These are phyloP conservation scores for Serendipita sp. DNA, from an alignment of 768 basidiomycete genomes.

Conservation along the genomic window DNA sequence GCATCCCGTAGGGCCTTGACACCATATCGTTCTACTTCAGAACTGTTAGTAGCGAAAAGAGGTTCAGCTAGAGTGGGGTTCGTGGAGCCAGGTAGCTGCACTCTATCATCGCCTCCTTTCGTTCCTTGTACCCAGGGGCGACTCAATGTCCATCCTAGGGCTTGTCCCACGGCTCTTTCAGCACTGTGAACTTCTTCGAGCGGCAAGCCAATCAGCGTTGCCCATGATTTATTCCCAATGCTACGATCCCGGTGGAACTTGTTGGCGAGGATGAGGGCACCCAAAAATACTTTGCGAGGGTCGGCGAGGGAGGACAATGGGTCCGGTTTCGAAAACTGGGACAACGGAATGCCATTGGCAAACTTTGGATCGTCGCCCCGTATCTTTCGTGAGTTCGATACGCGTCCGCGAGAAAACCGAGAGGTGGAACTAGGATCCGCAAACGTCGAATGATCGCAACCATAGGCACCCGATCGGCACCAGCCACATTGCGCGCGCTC, in stretches of 20 bases:
- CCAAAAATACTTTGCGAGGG: slow-evolving; percentile 77
- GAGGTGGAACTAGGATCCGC: background rate
- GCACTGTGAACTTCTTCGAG: slow-evolving; percentile 76
- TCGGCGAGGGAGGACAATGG: slow-evolving; percentile 49
- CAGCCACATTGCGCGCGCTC: background rate
- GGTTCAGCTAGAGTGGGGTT: background rate
- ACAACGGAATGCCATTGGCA: background rate
- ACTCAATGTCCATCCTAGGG: slow-evolving; percentile 47
- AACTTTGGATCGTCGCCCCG: background rate
- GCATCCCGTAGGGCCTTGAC: background rate
- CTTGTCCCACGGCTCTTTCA: slow-evolving; percentile 74
- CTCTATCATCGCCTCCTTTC: background rate
- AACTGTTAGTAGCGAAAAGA: background rate
- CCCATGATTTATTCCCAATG: slow-evolving; percentile 90
- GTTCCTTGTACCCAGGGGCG: background rate
- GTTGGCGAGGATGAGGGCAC: slow-evolving; percentile 72
- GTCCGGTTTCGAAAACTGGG: background rate
- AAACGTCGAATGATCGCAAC: background rate
- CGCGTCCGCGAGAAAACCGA: background rate
- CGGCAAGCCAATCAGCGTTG: slow-evolving; percentile 77
- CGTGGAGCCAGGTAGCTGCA: background rate
- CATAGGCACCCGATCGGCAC: background rate
- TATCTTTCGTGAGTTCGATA: background rate
- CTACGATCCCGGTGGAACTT: slow-evolving; percentile 91
- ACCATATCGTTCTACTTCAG: background rate